A percentile compares a stretch with the other conserved stretches of the same genome.
These are phyloP conservation scores for Aspergillus sojae DNA, from an alignment of 2,329 filamentous ascomycete genomes.

Conservation along the genomic window DNA sequence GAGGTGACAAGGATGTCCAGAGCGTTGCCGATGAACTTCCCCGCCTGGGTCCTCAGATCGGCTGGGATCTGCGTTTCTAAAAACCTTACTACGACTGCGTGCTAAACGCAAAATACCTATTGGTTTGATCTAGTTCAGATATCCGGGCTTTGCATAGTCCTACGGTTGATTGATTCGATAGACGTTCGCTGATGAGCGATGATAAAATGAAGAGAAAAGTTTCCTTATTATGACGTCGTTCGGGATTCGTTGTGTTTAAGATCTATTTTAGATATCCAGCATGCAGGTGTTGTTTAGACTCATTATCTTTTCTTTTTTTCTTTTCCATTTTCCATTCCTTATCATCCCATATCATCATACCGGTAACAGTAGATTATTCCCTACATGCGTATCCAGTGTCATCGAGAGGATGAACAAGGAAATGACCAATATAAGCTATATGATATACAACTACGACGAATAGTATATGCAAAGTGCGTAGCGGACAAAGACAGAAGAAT, in stretches of 20 bases:
- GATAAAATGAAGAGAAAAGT: not conserved
- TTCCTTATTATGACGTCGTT: not conserved
- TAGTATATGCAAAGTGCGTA: slow-evolving; percentile 19
- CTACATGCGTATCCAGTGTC: not conserved
- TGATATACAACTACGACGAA: slow-evolving; percentile 21
- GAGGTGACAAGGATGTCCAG: slow-evolving; percentile 98
- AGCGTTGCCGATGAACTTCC: slow-evolving; percentile 94
- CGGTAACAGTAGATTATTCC: not conserved
- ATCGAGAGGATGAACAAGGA: not conserved
- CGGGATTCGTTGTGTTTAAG: not conserved
- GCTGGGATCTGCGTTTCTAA: slow-evolving; percentile 64
- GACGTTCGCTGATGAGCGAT: not conserved
- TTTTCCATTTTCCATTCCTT: not conserved
- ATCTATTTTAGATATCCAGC: not conserved
- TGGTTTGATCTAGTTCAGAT: not conserved
- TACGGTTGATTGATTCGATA: not conserved
- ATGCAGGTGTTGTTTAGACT: slow-evolving; percentile 2
- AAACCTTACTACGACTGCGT: not conserved
- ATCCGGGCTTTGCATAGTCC: not conserved
- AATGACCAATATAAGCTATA: slow-evolving; percentile 4
- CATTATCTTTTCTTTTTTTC: not conserved
- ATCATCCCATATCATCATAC: not conserved
- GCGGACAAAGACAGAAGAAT: slow-evolving; percentile 2
- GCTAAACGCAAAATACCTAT: not conserved
- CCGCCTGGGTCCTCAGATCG: slow-evolving; percentile 84